phyloP scores from a whole-genome alignment of 2,329 filamentous ascomycete species.

The Sclerotinia glacialis region DNA sequence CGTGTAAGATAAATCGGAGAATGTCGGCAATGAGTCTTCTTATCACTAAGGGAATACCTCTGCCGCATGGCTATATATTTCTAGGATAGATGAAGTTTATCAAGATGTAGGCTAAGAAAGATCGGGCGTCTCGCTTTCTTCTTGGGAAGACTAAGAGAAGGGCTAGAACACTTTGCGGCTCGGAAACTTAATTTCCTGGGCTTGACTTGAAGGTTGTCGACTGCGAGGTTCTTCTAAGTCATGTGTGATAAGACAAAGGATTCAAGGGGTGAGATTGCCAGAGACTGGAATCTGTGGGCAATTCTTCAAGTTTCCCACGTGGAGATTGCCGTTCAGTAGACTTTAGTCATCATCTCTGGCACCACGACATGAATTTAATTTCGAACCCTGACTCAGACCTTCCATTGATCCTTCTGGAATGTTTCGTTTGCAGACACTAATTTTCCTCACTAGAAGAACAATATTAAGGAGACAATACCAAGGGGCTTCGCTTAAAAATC shows the following conservation, averaged over 20 bases:
- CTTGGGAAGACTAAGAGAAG: too few relatives aligned
- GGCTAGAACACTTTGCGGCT: not conserved
- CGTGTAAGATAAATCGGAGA: not conserved
- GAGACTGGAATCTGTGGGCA: too few relatives aligned
- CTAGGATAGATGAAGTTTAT: not conserved
- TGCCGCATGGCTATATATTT: not conserved
- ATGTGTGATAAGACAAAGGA: not conserved
- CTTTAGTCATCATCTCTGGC: not conserved
- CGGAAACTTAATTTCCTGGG: not conserved
- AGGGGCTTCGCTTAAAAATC: constrained; percentile 13
- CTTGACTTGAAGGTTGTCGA: not conserved
- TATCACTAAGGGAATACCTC: not conserved
- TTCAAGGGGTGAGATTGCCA: not conserved
- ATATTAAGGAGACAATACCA: constrained; percentile 18
- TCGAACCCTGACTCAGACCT: not conserved
- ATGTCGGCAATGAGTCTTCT: not conserved
- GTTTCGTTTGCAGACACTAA: not conserved
- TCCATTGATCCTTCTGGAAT: not conserved
- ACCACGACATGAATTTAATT: not conserved
- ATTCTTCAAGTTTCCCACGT: not conserved
- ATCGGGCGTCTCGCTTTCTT: not conserved
- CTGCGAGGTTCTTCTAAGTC: accelerated
- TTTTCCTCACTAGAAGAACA: not conserved
- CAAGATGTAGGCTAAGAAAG: not conserved
- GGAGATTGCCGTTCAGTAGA: too few relatives aligned